A percentile compares a stretch with the other conserved stretches of the same genome.
These are phyloP conservation scores for Zygnema circumcarinatum DNA, from an alignment of 139 green algal genomes.

Conservation along the genomic window DNA sequence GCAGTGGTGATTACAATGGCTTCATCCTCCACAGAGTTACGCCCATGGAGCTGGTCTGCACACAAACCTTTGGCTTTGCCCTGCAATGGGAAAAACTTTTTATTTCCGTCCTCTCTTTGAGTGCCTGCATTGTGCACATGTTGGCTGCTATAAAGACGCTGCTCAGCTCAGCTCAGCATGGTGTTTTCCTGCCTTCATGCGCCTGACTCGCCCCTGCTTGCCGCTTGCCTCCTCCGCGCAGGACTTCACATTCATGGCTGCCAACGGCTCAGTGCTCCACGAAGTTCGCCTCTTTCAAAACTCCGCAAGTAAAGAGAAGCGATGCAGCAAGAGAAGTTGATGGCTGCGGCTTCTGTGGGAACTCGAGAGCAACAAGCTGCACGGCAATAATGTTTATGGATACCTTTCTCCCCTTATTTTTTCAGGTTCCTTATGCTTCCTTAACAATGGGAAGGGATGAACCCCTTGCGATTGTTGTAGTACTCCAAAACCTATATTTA, in stretches of 20 bases:
- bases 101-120: neutral
- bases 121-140: neutral
- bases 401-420: too few species aligned
- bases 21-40: constrained; percentile 46
- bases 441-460: too few species aligned
- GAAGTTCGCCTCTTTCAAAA: constrained; percentile 16
- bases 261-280: constrained; percentile 34
- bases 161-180: neutral
- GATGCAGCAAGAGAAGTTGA: neutral
- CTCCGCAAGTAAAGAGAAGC: neutral
- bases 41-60: constrained; percentile 13
- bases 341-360: too few species aligned
- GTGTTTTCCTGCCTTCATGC: neutral
- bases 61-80: too few species aligned
- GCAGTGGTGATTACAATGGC: constrained; percentile 23
- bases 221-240: neutral
- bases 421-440: too few species aligned
- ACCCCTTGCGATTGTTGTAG: too few species aligned
- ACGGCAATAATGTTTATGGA: too few species aligned
- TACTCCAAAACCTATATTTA: too few species aligned
- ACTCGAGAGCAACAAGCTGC: too few species aligned
- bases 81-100: neutral
- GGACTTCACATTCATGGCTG: constrained; percentile 40
- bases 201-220: neutral
- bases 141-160: neutral